Conservation (phyloP, 768 basidiomycete genomes). For the Rhodotorula sphaerocarpa region DNA sequence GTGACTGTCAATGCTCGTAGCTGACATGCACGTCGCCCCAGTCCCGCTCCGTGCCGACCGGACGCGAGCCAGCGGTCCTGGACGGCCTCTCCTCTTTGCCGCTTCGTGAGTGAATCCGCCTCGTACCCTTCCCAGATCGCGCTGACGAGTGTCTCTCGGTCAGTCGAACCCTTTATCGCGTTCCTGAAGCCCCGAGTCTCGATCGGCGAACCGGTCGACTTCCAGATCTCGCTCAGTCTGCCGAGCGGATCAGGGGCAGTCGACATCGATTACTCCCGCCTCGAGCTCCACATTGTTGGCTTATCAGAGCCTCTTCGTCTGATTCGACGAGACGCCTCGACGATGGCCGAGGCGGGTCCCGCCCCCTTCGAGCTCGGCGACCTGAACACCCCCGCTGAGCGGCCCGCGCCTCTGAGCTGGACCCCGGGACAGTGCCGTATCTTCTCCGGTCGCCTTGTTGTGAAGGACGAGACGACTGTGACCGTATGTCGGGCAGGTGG, state of each 20-base stretch:
- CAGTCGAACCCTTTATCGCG: slow-evolving; percentile 59
- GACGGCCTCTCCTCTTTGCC: too few species aligned
- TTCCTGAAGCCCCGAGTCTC: slow-evolving; percentile 65
- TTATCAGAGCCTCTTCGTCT: slow-evolving; percentile 52
- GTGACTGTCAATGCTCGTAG: too few species aligned
- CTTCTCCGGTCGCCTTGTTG: slow-evolving; percentile 56
- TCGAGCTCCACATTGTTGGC: slow-evolving; percentile 57
- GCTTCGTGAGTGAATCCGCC: slow-evolving; percentile 48
- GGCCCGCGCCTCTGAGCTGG: slow-evolving; percentile 56
- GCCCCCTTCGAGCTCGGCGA: slow-evolving; percentile 49
- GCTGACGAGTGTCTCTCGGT: neutral
- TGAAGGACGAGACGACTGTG: slow-evolving; percentile 50
- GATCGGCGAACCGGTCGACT: slow-evolving; percentile 58
- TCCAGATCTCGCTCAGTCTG: slow-evolving; percentile 64
- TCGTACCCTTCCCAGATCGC: slow-evolving; percentile 8
- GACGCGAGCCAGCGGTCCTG: too few species aligned
- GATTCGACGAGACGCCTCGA: slow-evolving; percentile 43
- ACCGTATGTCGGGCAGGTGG: slow-evolving; percentile 47
- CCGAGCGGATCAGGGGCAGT: slow-evolving; percentile 53
- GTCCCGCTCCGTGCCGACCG: too few species aligned
- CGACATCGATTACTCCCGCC: slow-evolving; percentile 55
- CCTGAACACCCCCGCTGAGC: slow-evolving; percentile 36
- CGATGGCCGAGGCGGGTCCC: slow-evolving; percentile 19
- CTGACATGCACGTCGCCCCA: too few species aligned
- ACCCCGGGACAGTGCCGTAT: slow-evolving; percentile 51